Evolutionary conservation across 495 filamentous ascomycete genomes (phyloP).

Genomic region (Jackrogersella minutella): DNA sequence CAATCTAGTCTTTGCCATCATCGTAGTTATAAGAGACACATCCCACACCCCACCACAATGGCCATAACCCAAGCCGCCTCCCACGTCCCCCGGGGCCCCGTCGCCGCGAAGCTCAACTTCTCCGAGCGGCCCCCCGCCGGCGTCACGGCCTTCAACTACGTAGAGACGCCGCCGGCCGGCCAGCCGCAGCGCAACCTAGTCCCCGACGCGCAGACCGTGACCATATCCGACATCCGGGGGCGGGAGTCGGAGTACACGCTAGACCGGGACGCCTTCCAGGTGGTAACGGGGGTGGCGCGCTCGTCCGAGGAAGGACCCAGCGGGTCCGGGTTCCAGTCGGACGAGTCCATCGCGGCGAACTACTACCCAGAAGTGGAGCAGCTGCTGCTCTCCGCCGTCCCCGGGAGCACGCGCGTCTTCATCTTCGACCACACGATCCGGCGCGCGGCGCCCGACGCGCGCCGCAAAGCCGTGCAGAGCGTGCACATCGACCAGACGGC

Average conservation of each 20-base stretch:
- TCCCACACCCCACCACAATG: conserved; percentile 43
- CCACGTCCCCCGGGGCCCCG: conserved; percentile 70
- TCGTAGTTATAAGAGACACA: no score
- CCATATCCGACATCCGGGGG: conserved; percentile 71
- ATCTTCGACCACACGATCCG: conserved; percentile 95
- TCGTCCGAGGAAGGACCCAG: conserved; percentile 52
- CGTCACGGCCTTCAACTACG: conserved; percentile 72
- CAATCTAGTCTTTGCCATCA: conserved; percentile 1
- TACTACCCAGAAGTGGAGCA: conserved; percentile 87
- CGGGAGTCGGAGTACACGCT: conserved; percentile 70
- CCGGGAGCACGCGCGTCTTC: conserved; percentile 67
- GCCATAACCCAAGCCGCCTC: conserved; percentile 39
- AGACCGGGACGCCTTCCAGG: conserved; percentile 76
- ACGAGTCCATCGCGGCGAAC: conserved; percentile 65
- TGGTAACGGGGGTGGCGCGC: conserved; percentile 57
- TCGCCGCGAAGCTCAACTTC: conserved; percentile 72
- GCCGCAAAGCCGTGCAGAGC: conserved; percentile 69
- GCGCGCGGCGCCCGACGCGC: conserved; percentile 59
- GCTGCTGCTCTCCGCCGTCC: conserved; percentile 68
- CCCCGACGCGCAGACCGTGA: conserved; percentile 53
- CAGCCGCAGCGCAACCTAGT: conserved; percentile 68
- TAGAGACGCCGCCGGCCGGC: conserved; percentile 68
- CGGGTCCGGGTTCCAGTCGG: conserved; percentile 64
- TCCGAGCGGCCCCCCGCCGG: conserved; percentile 70
- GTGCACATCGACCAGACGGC: conserved; percentile 88